Base-by-base conservation (phyloP, 371 early-diverging fungal species). In the Apophysomyces sp. region DNA sequence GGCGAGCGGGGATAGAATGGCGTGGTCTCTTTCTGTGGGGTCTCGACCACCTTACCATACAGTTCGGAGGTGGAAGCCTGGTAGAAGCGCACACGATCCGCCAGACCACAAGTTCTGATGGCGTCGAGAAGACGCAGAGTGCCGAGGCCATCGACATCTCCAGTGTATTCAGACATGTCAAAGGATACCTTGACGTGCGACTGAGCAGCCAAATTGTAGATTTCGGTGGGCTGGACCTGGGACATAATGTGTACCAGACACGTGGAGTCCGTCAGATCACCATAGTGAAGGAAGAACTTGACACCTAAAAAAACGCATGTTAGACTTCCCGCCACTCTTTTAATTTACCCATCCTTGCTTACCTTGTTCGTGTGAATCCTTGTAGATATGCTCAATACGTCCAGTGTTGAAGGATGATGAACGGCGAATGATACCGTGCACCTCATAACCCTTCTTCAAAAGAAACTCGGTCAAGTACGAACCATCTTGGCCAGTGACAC, bases 151-250 rank as follows among this genome's bases (percentile, higher is more conserved):
- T 92, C 93, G 13, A 94, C 94, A 72, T 92, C 89, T 76, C 90
- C 91, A 37, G 92, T 93, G 78, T 94, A 94, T 73, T 92, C 92
- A 32, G 94, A 87, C 92, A 92, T 90, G 60, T 92, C 92, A 70
- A 94, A 94, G 7, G 93, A 92, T 24, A 94, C 93, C 76, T 92
- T 92, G 74, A 93, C 94, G 68, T 92, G 92, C 32, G 89, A 89
- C 66, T 89, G 89, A 32, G 89, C 89, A 53, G 85, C 89, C 72
- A 91, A 81, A 75, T 91, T 92, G 74, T 93, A 91, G 40, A 91
- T 78, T 71, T 91, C 93, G 31, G 88, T 89, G 26, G 93, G 92
- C 54, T 89, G 87, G 34, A 93, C 85, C 62, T 89, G 82, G 29
- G 87, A 77, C 49, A 92, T 81, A 62, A 94, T 90, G 70, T 89